phyloP scores from a whole-genome alignment of 139 green algal species.

The Picochlorum sp. region DNA sequence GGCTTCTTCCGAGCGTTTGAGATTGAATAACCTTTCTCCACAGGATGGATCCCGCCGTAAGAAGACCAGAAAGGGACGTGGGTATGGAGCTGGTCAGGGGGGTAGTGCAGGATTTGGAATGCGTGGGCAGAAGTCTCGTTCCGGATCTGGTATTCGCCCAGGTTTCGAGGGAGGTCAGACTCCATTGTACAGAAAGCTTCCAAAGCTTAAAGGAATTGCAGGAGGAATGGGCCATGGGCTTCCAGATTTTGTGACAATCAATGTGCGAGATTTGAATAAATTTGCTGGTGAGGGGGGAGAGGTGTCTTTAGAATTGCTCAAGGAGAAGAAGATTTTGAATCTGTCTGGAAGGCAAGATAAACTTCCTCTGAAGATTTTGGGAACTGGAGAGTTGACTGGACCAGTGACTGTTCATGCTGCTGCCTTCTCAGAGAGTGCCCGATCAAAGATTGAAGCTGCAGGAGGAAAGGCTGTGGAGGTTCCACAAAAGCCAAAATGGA shows the following conservation, averaged over 20 bases:
- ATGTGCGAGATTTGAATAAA: slow-evolving; percentile 73
- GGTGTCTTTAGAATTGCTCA: slow-evolving; percentile 72
- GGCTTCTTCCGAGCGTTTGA: slow-evolving; percentile 22
- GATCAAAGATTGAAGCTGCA: slow-evolving; percentile 77
- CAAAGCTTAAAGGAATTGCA: slow-evolving; percentile 95
- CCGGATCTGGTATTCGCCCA: slow-evolving; percentile 63
- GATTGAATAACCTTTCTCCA: slow-evolving; percentile 84
- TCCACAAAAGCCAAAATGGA: slow-evolving; percentile 68
- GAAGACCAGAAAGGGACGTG: slow-evolving; percentile 86
- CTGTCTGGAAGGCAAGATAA: slow-evolving; percentile 61
- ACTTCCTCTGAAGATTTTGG: slow-evolving; percentile 94
- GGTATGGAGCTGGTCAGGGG: slow-evolving; percentile 86
- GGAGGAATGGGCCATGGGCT: slow-evolving; percentile 87
- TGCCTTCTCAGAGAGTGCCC: slow-evolving; percentile 68
- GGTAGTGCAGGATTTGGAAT: slow-evolving; percentile 92
- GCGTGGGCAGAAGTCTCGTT: slow-evolving; percentile 91
- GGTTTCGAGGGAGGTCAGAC: slow-evolving; percentile 98
- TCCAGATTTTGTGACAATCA: slow-evolving; percentile 81
- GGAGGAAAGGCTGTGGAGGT: slow-evolving; percentile 62
- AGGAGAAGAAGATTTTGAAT: slow-evolving; percentile 71
- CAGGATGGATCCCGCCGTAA: slow-evolving; percentile 61
- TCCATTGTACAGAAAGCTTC: slow-evolving; percentile 89
- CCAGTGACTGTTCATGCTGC: slow-evolving; percentile 73
- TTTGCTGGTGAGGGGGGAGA: slow-evolving; percentile 64
- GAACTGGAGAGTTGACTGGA: slow-evolving; percentile 67